A percentile compares a stretch with the other conserved stretches of the same genome.
These are phyloP conservation scores for Butyriboletus loyo DNA, from an alignment of 768 basidiomycete genomes.

Conservation along the genomic window DNA sequence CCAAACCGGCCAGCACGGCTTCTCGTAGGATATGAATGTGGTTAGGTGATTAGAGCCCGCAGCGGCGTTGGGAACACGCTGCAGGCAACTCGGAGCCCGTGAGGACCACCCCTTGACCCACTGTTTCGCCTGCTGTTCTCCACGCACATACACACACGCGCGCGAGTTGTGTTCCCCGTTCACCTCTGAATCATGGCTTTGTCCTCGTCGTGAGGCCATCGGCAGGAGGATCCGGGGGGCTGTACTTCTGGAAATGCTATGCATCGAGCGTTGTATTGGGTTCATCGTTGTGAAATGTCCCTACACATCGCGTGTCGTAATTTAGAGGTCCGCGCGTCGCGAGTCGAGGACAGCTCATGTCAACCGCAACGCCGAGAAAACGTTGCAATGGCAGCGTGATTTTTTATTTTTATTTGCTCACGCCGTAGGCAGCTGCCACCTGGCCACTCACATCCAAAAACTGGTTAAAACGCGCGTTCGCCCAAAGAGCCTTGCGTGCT, in stretches of 20 bases:
- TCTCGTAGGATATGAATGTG: slow-evolving; percentile 18
- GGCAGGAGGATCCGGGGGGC: not conserved
- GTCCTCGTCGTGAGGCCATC: not conserved
- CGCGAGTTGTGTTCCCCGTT: not conserved
- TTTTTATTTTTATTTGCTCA: slow-evolving; percentile 7
- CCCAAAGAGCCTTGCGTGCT: not conserved
- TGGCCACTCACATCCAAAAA: not conserved
- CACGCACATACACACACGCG: not conserved
- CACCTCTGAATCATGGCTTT: not conserved
- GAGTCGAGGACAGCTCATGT: slow-evolving; percentile 18
- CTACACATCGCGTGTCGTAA: slow-evolving; percentile 2
- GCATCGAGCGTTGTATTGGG: not conserved
- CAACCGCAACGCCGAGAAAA: slow-evolving; percentile 30
- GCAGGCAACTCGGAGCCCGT: not conserved
- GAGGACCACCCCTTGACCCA: slow-evolving; percentile 18
- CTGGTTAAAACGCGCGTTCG: slow-evolving; percentile 13
- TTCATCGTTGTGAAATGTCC: not conserved
- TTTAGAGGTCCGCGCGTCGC: slow-evolving; percentile 7
- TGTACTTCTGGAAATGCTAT: not conserved
- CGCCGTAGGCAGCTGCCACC: slow-evolving; percentile 12
- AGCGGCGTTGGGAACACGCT: slow-evolving; percentile 19
- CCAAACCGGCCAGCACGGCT: slow-evolving; percentile 28
- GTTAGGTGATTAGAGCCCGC: not conserved
- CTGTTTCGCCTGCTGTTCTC: not conserved
- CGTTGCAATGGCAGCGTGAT: slow-evolving; percentile 24